Evolutionary conservation across 164 flowering plant species (phyloP), one percentile per base, ranked within the genome.

Genomic region (Liriodendron chinense): DNA sequence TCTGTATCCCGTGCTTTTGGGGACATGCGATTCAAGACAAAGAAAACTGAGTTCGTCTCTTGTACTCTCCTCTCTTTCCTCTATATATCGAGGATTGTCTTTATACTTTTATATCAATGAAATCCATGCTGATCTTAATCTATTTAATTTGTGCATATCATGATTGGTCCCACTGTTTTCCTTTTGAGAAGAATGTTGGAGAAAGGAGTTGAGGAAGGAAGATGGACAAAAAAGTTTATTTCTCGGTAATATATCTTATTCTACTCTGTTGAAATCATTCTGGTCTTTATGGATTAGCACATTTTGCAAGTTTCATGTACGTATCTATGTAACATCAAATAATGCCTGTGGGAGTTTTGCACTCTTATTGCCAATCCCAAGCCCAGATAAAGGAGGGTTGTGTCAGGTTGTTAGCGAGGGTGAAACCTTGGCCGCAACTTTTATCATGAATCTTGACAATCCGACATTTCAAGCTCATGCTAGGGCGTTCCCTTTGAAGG

Each of bases 1-100:
- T 86, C 99, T 71, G 92, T 96, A 63, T 90, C 99, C 47, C 97
- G 99, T 82, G 97, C 99, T 77, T 94, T 96, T 88, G 99, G 99
- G 76, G 99, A 96, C 84, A 80, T 87, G 68, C 87, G 97, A 50
- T 96, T 90, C 83, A 96, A 94, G 88, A 94, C 94, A 76, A 96
- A 89, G 88, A 96, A 96, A 83, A 86, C 85, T 72, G 98, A 92
- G 99, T 92, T 76, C 49, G 89, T 85, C 77, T 75, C 81, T 78
- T 82, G 79, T 73, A 75, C 84, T 82, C 76, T 61, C 69, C 71
- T 63, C 65, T 77, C 81, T 66, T 72, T 74, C 65, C 75, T 78
- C 73, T 65, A 21, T 68, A 65, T 65, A 20, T 24, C 50, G 7
- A 74, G 57, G 47, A 21, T 68, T 62, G 14, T 13, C 53, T 7